Conservation (phyloP, 148 eudicot genomes). For the Rhododendron mucronatum region DNA sequence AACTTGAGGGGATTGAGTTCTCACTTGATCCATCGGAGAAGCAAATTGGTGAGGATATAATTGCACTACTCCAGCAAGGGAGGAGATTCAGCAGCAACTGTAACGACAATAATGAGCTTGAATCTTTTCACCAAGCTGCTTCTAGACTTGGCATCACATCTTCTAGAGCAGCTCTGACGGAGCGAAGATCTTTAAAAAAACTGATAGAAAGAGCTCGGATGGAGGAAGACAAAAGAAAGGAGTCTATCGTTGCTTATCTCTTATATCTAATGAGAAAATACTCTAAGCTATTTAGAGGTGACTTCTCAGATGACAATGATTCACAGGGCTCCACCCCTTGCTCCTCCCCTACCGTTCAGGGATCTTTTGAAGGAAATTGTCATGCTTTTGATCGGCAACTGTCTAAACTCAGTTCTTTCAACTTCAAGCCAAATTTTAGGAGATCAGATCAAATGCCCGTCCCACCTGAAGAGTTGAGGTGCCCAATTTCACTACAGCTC, state of each 20-base stretch:
- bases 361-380: constrained; percentile 39
- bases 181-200: constrained; percentile 84
- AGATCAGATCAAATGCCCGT: constrained; percentile 62
- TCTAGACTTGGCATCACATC: constrained; percentile 82
- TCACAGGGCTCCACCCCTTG: constrained; percentile 98
- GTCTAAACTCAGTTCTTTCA: constrained; percentile 79
- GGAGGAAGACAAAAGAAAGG: constrained; percentile 94
- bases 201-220: constrained; percentile 78
- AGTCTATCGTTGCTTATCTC: constrained; percentile 86
- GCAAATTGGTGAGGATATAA: constrained; percentile 85
- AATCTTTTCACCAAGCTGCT: constrained; percentile 87
- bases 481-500: constrained; percentile 60
- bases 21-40: constrained; percentile 76
- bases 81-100: constrained; percentile 63
- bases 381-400: constrained; percentile 70
- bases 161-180: constrained; percentile 85
- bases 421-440: constrained; percentile 62
- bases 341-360: constrained; percentile 91
- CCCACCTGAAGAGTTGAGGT: constrained; percentile 68
- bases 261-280: constrained; percentile 89
- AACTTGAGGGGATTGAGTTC: constrained; percentile 65
- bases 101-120: constrained; percentile 71
- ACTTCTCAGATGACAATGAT: constrained; percentile 88
- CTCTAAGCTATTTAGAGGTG: constrained; percentile 87
- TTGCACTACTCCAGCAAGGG: constrained; percentile 80